phyloP scores from a whole-genome alignment of 257 asterid species.

The Oldenlandia corymbosa region DNA sequence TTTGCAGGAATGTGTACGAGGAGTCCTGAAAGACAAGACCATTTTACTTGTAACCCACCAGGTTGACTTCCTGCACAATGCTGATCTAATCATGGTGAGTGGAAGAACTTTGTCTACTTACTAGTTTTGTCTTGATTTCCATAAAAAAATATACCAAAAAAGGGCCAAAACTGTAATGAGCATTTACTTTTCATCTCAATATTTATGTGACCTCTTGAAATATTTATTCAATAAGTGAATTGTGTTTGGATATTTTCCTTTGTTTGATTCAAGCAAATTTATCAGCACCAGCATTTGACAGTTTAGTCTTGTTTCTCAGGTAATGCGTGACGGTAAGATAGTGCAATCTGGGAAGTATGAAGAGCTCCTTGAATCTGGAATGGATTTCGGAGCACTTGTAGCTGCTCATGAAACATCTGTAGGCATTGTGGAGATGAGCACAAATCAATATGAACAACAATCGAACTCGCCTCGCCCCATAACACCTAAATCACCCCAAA shows the following conservation, averaged over 20 bases:
- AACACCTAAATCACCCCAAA: constrained; percentile 27
- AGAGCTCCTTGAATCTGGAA: constrained; percentile 35
- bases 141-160: not conserved
- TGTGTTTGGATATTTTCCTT: not conserved
- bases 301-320: constrained; percentile 29
- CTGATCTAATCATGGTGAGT: constrained; percentile 56
- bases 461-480: constrained; percentile 1
- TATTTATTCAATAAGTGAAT: not conserved
- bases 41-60: constrained; percentile 71
- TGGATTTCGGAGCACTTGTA: constrained; percentile 58
- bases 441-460: constrained; percentile 9
- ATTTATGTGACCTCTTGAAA: not conserved
- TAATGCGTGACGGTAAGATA: constrained; percentile 56
- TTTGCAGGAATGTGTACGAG: constrained; percentile 63
- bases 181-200: not conserved
- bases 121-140: not conserved
- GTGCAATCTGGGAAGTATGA: constrained; percentile 66
- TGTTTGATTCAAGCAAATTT: not conserved
- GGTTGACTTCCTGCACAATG: constrained; percentile 67
- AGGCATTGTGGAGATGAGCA: constrained; percentile 45
- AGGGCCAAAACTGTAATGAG: not conserved
- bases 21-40: constrained; percentile 53
- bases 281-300: not conserved
- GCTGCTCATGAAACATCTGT: constrained; percentile 67
- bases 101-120: too few species aligned